phyloP scores from a whole-genome alignment of 768 basidiomycete species.

The Xerocomellus amylosporus region DNA sequence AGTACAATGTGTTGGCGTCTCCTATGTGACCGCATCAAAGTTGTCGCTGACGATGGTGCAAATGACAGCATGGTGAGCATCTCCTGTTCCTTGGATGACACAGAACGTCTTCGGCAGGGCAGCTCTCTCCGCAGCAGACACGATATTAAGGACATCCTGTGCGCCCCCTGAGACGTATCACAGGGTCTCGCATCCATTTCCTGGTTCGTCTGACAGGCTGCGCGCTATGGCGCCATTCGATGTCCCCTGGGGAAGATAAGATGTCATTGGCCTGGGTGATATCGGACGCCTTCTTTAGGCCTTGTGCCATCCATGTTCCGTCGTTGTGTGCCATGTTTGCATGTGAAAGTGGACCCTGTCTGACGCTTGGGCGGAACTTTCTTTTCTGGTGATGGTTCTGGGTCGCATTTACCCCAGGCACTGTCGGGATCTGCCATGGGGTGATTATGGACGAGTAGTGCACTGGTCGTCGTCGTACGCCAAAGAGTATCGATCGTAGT shows the following conservation, averaged over 20 bases:
- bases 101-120: slow-evolving; percentile 1
- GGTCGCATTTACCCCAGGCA: slow-evolving; percentile 1
- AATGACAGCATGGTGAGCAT: neutral
- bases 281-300: slow-evolving; percentile 2
- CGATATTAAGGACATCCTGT: neutral
- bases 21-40: slow-evolving; percentile 6
- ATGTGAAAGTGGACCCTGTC: slow-evolving; percentile 16
- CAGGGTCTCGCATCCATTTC: neutral
- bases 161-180: neutral
- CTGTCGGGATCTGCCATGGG: neutral
- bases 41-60: neutral
- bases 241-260: neutral
- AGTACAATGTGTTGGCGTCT: neutral
- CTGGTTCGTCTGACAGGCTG: neutral
- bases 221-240: neutral
- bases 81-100: neutral
- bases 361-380: neutral
- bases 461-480: neutral
- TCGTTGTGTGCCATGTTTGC: slow-evolving; percentile 9
- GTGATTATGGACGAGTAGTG: no score
- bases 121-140: neutral
- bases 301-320: neutral
- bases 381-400: slow-evolving; percentile 10
- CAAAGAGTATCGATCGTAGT: neutral
- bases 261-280: neutral